These are phyloP conservation scores for Aspergillus mulundensis DNA, from an alignment of 495 filamentous ascomycete species.

Conservation along the genomic window DNA sequence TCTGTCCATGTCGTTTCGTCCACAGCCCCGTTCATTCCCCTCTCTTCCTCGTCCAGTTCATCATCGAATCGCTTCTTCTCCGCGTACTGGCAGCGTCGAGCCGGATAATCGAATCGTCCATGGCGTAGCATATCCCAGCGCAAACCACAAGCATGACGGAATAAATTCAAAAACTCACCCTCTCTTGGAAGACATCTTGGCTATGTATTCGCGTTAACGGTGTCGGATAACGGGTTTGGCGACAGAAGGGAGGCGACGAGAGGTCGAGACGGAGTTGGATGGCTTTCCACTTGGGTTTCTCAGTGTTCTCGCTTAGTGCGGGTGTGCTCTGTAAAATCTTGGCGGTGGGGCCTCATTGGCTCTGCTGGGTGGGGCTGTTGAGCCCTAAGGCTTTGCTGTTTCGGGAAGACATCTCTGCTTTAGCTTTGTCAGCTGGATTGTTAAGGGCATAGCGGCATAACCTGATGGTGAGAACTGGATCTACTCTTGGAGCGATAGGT, in stretches of 20 bases:
- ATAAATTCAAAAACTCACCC: conserved; percentile 38
- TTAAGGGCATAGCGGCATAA: too few species aligned
- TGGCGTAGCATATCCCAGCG: neutral
- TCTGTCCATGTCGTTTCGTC: neutral
- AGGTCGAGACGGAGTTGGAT: conserved; percentile 14
- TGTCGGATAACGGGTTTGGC: conserved; percentile 40
- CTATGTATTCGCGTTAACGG: conserved; percentile 39
- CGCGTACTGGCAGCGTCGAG: neutral
- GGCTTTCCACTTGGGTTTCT: conserved; percentile 21
- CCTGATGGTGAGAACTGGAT: too few species aligned
- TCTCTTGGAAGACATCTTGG: conserved; percentile 58
- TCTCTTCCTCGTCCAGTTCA: neutral
- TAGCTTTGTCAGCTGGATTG: neutral
- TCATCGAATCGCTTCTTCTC: neutral
- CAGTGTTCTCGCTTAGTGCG: conserved; percentile 49
- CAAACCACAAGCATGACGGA: neutral
- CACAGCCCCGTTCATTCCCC: neutral
- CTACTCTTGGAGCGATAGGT: too few species aligned
- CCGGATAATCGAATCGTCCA: neutral
- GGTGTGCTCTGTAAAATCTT: conserved; percentile 42
- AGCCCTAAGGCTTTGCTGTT: conserved; percentile 40
- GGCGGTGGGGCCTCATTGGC: conserved; percentile 30
- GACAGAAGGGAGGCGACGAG: conserved; percentile 26
- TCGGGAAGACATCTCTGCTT: conserved; percentile 9
- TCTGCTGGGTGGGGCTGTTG: conserved; percentile 3